phyloP scores from a whole-genome alignment of 371 early-diverging fungal genomes.

The Saksenaea vasiformis region DNA sequence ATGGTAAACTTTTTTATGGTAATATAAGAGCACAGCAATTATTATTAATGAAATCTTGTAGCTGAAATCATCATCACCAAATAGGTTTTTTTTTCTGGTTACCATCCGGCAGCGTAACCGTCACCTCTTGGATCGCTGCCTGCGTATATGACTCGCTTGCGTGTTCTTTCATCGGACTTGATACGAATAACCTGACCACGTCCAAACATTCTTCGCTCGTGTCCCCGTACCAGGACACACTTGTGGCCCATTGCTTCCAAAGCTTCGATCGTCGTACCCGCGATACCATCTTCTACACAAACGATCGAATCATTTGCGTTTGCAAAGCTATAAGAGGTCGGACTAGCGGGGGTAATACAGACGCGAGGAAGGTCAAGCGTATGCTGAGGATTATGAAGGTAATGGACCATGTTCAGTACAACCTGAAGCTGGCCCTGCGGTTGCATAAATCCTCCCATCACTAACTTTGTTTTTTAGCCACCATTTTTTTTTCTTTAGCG shows the following conservation, averaged over 20 bases:
- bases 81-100: conserved; percentile 11
- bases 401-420: conserved; percentile 67
- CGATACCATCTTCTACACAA: conserved; percentile 67
- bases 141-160: conserved; percentile 54
- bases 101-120: conserved; percentile 65
- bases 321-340: conserved; percentile 31
- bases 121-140: conserved; percentile 77
- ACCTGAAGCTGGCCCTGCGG: conserved; percentile 88
- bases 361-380: conserved; percentile 77
- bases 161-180: conserved; percentile 38
- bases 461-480: conserved; percentile 12
- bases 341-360: conserved; percentile 51
- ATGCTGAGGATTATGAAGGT: conserved; percentile 62
- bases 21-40: background rate
- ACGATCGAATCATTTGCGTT: conserved; percentile 47
- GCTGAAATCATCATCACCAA: background rate
- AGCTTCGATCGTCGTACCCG: conserved; percentile 33
- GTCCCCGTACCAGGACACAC: conserved; percentile 31
- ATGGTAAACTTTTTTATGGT: background rate
- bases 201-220: conserved; percentile 65
- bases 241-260: conserved; percentile 64
- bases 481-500: background rate
- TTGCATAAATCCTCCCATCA: conserved; percentile 70
- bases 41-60: background rate
- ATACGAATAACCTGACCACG: conserved; percentile 70